Evolutionary conservation across 2,329 filamentous ascomycete species (phyloP).

Genomic region (Beauveria australis): DNA sequence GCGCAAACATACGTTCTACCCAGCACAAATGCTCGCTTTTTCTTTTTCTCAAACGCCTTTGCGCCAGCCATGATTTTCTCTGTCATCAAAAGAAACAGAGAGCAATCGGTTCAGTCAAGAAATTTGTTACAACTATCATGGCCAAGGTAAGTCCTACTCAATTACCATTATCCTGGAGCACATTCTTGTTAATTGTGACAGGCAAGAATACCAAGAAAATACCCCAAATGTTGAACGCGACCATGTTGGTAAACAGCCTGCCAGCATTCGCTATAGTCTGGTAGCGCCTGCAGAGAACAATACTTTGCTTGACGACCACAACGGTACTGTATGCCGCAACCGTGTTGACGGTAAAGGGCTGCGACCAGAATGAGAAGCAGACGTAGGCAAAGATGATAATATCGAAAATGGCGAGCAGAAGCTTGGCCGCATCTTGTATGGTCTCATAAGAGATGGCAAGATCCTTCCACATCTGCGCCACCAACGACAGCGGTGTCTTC

Average conservation of each 20-base stretch:
- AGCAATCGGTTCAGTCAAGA: conserved; percentile 14
- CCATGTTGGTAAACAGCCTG: conserved; percentile 16
- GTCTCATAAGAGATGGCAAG: no score
- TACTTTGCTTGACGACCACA: conserved; percentile 15
- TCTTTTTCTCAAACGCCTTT: no score
- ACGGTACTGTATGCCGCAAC: conserved; percentile 14
- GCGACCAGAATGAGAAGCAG: conserved; percentile 15
- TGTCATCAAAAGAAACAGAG: neutral
- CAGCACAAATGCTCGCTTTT: neutral
- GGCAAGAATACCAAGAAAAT: conserved; percentile 14
- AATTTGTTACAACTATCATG: conserved; percentile 14
- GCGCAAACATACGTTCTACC: neutral
- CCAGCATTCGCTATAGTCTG: conserved; percentile 13
- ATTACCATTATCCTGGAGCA: conserved; percentile 10
- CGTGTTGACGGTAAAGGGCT: conserved; percentile 17
- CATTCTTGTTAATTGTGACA: conserved; percentile 12
- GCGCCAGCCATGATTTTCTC: neutral
- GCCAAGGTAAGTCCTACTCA: conserved; percentile 14
- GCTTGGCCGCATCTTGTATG: no score
- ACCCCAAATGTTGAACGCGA: conserved; percentile 14
- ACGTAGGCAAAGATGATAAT: conserved; percentile 15
- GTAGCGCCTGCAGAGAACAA: conserved; percentile 14
- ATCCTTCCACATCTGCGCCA: no score
- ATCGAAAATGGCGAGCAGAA: conserved; percentile 1
- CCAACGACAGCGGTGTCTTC: no score